Conservation (phyloP, 2,329 filamentous ascomycete genomes). For the Pestalotiopsis sp. region DNA sequence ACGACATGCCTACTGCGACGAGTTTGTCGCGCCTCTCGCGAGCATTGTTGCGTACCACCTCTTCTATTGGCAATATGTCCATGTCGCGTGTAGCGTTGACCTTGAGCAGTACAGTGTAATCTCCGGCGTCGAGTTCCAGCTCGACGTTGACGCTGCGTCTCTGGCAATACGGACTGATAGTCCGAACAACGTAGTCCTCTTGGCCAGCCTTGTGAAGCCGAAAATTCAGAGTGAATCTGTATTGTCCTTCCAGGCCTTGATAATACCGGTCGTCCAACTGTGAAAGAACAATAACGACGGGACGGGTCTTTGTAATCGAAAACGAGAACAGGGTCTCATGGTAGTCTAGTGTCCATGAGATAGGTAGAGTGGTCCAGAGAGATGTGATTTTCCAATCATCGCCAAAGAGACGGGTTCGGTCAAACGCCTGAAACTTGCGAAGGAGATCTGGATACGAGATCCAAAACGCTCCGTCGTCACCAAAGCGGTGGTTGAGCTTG, state of each 20-base stretch:
- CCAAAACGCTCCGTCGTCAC: constrained; percentile 72
- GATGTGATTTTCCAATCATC: constrained; percentile 53
- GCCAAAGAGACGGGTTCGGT: constrained; percentile 60
- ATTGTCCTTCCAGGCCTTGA: constrained; percentile 58
- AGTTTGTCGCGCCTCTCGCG: constrained; percentile 71
- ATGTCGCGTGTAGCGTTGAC: constrained; percentile 66
- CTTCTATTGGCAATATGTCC: constrained; percentile 56
- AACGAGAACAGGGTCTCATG: constrained; percentile 57
- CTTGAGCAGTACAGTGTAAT: constrained; percentile 76
- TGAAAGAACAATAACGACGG: constrained; percentile 57
- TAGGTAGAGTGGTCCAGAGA: constrained; percentile 51
- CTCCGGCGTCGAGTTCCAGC: constrained; percentile 71
- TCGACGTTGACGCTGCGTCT: constrained; percentile 77
- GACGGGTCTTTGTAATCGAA: constrained; percentile 47
- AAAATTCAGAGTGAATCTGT: constrained; percentile 55
- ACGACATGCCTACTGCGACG: constrained; percentile 67
- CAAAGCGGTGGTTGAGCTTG: constrained; percentile 72
- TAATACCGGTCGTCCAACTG: constrained; percentile 62
- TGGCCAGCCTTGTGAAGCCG: constrained; percentile 51
- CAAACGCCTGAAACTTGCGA: constrained; percentile 59
- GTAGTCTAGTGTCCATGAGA: constrained; percentile 60
- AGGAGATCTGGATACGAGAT: constrained; percentile 61
- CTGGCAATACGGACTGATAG: constrained; percentile 59
- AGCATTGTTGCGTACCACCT: constrained; percentile 67
- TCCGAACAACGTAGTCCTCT: constrained; percentile 58